phyloP scores from a whole-genome alignment of 139 green algal genomes.

The Chlorella sp. region DNA sequence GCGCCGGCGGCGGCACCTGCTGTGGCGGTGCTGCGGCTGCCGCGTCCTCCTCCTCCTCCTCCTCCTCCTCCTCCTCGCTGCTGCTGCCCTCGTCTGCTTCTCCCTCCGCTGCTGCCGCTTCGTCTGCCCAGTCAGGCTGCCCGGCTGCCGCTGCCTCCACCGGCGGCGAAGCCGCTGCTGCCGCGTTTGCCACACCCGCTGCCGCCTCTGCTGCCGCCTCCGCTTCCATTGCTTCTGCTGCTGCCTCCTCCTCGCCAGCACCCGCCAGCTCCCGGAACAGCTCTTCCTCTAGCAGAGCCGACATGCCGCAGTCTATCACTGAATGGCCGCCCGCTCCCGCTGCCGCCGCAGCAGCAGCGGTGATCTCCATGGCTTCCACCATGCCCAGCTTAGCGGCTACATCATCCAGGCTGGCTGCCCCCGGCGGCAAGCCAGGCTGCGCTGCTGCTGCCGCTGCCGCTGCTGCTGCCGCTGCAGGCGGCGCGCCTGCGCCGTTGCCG shows the following conservation, averaged over 20 bases:
- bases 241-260: background rate
- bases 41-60: background rate
- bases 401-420: background rate
- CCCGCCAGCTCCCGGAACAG: background rate
- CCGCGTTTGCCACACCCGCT: too few species aligned
- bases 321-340: background rate
- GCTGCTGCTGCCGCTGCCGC: constrained; percentile 11
- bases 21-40: background rate
- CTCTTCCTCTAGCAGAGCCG: background rate
- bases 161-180: background rate
- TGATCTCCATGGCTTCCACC: background rate
- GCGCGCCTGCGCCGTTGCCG: too few species aligned
- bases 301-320: background rate
- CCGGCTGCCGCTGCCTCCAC: background rate
- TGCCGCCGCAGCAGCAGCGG: background rate
- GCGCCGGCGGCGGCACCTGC: background rate
- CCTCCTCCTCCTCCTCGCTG: background rate
- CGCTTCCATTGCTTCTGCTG: background rate
- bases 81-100: background rate
- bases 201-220: background rate
- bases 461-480: background rate
- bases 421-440: background rate
- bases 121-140: background rate
- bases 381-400: background rate
- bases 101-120: background rate